These are phyloP conservation scores for Parmelia sp. DNA, from an alignment of 495 filamentous ascomycete species.

Conservation along the genomic window DNA sequence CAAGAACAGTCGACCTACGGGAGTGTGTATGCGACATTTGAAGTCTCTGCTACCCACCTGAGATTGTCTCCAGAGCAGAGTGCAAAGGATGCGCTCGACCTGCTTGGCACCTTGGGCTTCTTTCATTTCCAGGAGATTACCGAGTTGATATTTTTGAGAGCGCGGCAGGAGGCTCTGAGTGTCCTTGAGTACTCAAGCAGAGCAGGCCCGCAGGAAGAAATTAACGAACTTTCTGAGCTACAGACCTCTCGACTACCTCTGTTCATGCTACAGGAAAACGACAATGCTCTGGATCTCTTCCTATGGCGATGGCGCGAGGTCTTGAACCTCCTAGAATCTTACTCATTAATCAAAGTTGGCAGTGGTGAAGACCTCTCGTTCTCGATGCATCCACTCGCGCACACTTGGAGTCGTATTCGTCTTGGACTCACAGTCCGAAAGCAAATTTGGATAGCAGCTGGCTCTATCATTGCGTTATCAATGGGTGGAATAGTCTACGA, in stretches of 20 bases:
- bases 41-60: conserved; percentile 28
- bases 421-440: background rate
- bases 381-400: background rate
- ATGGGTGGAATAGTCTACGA: background rate
- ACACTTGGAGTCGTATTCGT: background rate
- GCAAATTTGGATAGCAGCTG: background rate
- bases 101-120: conserved; percentile 32
- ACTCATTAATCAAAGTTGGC: background rate
- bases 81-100: conserved; percentile 24
- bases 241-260: background rate
- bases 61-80: conserved; percentile 11
- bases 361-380: background rate
- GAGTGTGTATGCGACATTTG: conserved; percentile 32
- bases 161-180: background rate
- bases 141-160: background rate
- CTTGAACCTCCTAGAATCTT: background rate
- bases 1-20: conserved; percentile 14
- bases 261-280: background rate
- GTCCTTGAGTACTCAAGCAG: background rate
- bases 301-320: background rate
- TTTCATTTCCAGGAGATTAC: background rate
- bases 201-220: background rate
- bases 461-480: background rate
- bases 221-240: background rate
- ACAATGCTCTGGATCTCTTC: background rate